Conservation (phyloP, 495 filamentous ascomycete genomes). For the Penicillium herquei region DNA sequence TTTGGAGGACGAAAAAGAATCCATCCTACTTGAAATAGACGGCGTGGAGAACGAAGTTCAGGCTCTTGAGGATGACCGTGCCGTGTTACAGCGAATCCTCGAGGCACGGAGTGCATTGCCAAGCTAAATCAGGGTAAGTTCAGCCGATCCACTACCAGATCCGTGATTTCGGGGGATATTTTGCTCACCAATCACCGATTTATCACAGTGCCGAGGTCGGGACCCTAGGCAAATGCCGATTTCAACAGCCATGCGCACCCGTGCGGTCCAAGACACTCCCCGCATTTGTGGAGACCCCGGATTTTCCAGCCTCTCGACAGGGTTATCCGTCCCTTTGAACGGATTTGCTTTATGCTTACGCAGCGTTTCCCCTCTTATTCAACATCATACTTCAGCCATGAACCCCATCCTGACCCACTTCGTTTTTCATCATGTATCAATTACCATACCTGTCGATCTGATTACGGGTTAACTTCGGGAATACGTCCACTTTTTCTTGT, state of each 20-base stretch:
- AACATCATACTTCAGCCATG: neutral
- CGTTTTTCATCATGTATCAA: too few relatives aligned
- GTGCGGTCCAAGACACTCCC: neutral
- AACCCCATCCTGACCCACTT: neutral
- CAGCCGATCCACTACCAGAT: too few relatives aligned
- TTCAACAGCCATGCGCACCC: constrained; percentile 2
- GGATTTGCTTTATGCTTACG: constrained; percentile 1
- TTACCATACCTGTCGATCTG: neutral
- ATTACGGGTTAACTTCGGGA: constrained; percentile 16
- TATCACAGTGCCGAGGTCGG: too few relatives aligned
- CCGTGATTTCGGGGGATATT: too few relatives aligned
- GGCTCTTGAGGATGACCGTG: too few relatives aligned
- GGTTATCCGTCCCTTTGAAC: neutral
- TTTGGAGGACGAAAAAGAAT: too few relatives aligned
- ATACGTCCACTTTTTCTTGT: constrained; percentile 3
- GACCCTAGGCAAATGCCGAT: constrained; percentile 7
- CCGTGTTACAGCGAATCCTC: too few relatives aligned
- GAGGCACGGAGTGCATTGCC: too few relatives aligned
- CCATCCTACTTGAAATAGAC: too few relatives aligned
- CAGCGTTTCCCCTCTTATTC: neutral
- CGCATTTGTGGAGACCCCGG: constrained; percentile 23
- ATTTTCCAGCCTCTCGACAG: constrained; percentile 1
- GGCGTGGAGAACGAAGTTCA: too few relatives aligned
- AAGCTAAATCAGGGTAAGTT: too few relatives aligned
- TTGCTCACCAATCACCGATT: too few relatives aligned